Evolutionary conservation across 176 grass and related monocot species (phyloP), one percentile per base, ranked within the genome.

Genomic region (Pontederia paniculata): DNA sequence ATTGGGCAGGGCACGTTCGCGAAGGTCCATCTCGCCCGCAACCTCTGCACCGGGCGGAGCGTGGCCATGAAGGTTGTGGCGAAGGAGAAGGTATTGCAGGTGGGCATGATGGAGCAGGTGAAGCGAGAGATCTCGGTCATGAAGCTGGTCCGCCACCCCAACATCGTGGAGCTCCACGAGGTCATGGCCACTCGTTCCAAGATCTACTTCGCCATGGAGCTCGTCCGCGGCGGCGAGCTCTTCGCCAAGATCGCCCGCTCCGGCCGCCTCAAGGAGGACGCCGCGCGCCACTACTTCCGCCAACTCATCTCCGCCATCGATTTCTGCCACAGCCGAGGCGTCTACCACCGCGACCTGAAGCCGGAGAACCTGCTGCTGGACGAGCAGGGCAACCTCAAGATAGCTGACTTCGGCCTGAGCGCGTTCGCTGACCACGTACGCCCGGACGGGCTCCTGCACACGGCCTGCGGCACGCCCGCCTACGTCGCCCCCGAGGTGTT

Each of bases 401-500:
- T 67, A 10, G 64, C 64, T 25, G 64, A 67, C 16, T 67, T 67
- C 17, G 64, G 64, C 17, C 48, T 67, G 18, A 67, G 64, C 64
- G 64, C 64, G 21, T 67, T 67, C 50, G 64, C 64, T 17, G 49
- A 67, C 4, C 50, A 67, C 31, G 49, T 21, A 9, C 31, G 31
- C 14, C 64, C 64, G 15, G 64, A 67, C 31, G 64, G 49, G n/a
- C 64, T 67, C 50, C 28, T 67, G 49, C 50, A 67, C 64, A 67
- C 64, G 16, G 64, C 64, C 64, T 67, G 64, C 49, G 64, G 64
- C 28, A 67, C 64, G 50, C 64, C 64, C 25, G 64, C 64, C n/a
- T 67, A 67, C 25, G 64, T 67, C 64, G 64, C 64, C 28, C 64
- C 64, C 14, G 64, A 67, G 64, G 64, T 67, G 64, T 52, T 67